Conservation (phyloP, 2,329 filamentous ascomycete species). For the Colletotrichum navitas region DNA sequence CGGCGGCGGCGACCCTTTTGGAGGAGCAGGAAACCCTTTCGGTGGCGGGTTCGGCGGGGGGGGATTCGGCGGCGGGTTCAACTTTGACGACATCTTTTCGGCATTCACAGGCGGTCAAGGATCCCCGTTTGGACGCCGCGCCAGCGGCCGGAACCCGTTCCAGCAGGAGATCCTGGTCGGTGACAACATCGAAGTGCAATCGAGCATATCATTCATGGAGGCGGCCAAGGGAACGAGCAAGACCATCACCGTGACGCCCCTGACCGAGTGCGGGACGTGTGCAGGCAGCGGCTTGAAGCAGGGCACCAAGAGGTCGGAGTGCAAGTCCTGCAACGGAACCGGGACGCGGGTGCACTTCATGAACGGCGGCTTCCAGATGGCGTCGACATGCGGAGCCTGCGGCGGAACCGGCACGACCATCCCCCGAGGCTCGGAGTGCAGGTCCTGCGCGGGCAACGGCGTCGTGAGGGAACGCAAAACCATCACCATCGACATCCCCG, state of each 20-base stretch:
- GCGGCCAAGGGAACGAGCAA: slow-evolving; percentile 92
- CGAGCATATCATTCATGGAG: slow-evolving; percentile 94
- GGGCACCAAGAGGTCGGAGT: slow-evolving; percentile 79
- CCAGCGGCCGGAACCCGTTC: slow-evolving; percentile 74
- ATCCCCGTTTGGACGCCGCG: slow-evolving; percentile 67
- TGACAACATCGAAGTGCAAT: slow-evolving; percentile 95
- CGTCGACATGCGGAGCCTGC: slow-evolving; percentile 86
- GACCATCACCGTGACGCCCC: slow-evolving; percentile 86
- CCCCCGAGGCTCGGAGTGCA: slow-evolving; percentile 85
- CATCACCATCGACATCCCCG: slow-evolving; percentile 91
- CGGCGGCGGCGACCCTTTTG: slow-evolving; percentile 70
- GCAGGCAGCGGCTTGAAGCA: slow-evolving; percentile 86
- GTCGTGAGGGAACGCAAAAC: slow-evolving; percentile 86
- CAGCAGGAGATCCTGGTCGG: slow-evolving; percentile 87
- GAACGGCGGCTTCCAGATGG: slow-evolving; percentile 96
- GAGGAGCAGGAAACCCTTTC: slow-evolving; percentile 75
- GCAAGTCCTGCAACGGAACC: slow-evolving; percentile 85
- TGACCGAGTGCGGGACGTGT: slow-evolving; percentile 86
- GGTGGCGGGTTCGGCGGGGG: slow-evolving; percentile 66
- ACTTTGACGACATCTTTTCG: slow-evolving; percentile 95
- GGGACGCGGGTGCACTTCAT: slow-evolving; percentile 90
- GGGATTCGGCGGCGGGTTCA: slow-evolving; percentile 86
- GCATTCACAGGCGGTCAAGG: slow-evolving; percentile 76
- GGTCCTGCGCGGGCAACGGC: slow-evolving; percentile 83
- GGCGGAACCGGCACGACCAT: slow-evolving; percentile 82